Conservation (phyloP, 352 stramenopile genomes). For the Globisporangium apiculatum region DNA sequence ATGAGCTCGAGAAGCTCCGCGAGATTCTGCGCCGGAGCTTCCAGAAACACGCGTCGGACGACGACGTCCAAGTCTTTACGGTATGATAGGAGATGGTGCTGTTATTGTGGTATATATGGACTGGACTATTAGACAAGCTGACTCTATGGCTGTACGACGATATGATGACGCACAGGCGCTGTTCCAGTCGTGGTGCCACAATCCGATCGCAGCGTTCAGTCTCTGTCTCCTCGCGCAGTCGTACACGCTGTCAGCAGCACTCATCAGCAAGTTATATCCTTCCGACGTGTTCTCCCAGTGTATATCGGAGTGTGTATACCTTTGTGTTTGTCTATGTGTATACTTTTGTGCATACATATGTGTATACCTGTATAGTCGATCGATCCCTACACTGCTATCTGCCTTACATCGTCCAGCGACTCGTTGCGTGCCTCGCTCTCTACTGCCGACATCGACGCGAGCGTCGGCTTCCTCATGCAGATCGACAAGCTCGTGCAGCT, state of each 20-base stretch:
- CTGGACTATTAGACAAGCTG: not conserved
- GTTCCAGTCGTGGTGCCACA: slow-evolving; percentile 96
- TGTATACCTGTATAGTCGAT: not conserved
- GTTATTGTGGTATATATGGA: not conserved
- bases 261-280: slow-evolving; percentile 95
- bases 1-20: slow-evolving; percentile 91
- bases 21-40: slow-evolving; percentile 78
- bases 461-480: slow-evolving; percentile 98
- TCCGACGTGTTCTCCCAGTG: slow-evolving; percentile 13
- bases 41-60: slow-evolving; percentile 49
- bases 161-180: slow-evolving; percentile 31
- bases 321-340: not conserved
- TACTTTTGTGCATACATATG: not conserved
- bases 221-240: slow-evolving; percentile 97
- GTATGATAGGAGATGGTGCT: slow-evolving; percentile 11
- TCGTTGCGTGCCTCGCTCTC: slow-evolving; percentile 8
- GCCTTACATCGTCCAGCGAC: slow-evolving; percentile 29
- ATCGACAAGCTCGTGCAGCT: slow-evolving; percentile 99
- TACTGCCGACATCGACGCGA: slow-evolving; percentile 93
- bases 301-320: not conserved
- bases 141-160: not conserved
- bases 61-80: slow-evolving; percentile 81
- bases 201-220: slow-evolving; percentile 95
- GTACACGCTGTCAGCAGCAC: slow-evolving; percentile 94
- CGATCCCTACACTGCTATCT: not conserved